A percentile compares a stretch with the other conserved stretches of the same genome.
phyloP scores from a whole-genome alignment of 805 yeast species.

The Lachancea meyersii region DNA sequence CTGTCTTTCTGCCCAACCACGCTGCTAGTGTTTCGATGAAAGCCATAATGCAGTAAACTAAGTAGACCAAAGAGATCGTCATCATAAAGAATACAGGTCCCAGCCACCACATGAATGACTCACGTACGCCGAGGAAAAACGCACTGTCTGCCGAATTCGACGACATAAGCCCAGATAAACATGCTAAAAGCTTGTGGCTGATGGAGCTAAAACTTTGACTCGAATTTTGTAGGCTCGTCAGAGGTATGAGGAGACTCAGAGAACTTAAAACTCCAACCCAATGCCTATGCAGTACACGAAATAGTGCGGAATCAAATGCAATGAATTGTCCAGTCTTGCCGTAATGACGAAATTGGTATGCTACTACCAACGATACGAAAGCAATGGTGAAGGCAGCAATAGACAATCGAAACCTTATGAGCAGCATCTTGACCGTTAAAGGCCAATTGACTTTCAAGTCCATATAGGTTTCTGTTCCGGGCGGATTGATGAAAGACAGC shows the following conservation, averaged over 20 bases:
- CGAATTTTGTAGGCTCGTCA: constrained; percentile 31
- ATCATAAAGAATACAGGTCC: constrained; percentile 48
- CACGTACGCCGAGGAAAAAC: constrained; percentile 65
- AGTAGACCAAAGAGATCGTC: constrained; percentile 17
- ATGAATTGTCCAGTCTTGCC: constrained; percentile 36
- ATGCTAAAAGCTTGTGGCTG: constrained; percentile 30
- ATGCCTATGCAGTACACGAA: constrained; percentile 31
- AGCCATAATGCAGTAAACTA: constrained; percentile 7
- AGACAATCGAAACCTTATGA: constrained; percentile 71
- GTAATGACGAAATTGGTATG: constrained; percentile 49
- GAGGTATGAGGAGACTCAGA: constrained; percentile 31
- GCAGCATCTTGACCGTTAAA: constrained; percentile 57
- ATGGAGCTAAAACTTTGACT: constrained; percentile 49
- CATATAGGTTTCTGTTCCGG: constrained; percentile 14
- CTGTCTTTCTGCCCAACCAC: neutral
- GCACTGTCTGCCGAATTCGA: constrained; percentile 41
- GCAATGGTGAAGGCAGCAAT: constrained; percentile 65
- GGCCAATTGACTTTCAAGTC: constrained; percentile 22
- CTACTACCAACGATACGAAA: constrained; percentile 45
- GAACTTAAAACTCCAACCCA: constrained; percentile 17
- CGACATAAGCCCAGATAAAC: constrained; percentile 38
- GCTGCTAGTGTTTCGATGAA: constrained; percentile 2
- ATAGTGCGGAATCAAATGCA: constrained; percentile 43
- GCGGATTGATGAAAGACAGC: constrained; percentile 21
- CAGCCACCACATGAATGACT: constrained; percentile 45